Percentiles rank a stretch among this genome's conserved stretches.
Conservation (phyloP, 2,329 filamentous ascomycete species). For the Davidsoniella neocaledoniae region DNA sequence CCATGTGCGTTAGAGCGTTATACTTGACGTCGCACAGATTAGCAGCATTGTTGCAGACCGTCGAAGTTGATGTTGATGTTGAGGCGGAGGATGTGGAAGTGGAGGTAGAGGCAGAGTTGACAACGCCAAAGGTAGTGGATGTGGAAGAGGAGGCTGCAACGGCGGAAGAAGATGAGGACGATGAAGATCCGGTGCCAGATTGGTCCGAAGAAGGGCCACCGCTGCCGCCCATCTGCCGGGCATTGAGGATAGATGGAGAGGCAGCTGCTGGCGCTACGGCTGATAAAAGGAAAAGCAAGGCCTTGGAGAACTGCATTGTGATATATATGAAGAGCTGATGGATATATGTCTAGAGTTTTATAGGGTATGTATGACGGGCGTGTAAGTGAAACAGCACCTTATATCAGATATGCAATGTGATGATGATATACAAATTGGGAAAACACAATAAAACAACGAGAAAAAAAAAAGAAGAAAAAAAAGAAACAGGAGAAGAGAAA, state of each 20-base stretch:
- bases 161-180: background rate
- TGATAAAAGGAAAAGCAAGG: background rate
- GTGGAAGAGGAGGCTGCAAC: background rate
- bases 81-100: constrained; percentile 3
- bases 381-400: background rate
- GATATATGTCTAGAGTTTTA: background rate
- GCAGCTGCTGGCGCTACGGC: background rate
- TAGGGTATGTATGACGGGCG: background rate
- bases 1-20: constrained; percentile 61
- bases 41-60: constrained; percentile 67
- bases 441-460: background rate
- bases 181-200: too few relatives aligned
- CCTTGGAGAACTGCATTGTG: constrained; percentile 3
- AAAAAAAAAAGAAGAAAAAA: background rate
- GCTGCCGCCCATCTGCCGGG: constrained; percentile 1
- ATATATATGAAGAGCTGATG: background rate
- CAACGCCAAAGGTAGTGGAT: background rate
- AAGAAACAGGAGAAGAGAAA: background rate
- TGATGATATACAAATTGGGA: background rate
- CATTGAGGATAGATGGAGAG: background rate
- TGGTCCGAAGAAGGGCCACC: background rate
- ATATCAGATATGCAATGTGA: background rate
- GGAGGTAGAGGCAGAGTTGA: constrained; percentile 14
- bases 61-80: constrained; percentile 8
- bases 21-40: constrained; percentile 54